Evolutionary conservation across 495 filamentous ascomycete species (phyloP).

Genomic region (Platismatia glauca): DNA sequence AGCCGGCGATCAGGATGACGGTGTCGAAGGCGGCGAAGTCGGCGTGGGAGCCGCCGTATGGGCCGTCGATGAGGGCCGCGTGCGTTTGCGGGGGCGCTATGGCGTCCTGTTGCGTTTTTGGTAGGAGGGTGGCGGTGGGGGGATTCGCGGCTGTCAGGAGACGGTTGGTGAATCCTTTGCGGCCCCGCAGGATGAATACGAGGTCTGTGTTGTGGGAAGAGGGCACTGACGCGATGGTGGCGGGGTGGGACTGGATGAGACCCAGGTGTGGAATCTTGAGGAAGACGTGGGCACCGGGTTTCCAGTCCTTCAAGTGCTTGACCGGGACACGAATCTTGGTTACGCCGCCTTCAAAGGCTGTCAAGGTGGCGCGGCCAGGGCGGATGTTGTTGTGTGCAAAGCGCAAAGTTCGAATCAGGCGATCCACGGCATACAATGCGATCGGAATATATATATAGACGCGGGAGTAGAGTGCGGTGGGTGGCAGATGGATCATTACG

Average conservation of each 20-base stretch:
- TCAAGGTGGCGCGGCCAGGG: conserved; percentile 38
- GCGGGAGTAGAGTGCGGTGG: conserved; percentile 24
- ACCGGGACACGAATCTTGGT: conserved; percentile 63
- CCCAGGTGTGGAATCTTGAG: conserved; percentile 60
- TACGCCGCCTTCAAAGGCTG: conserved; percentile 50
- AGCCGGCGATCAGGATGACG: conserved; percentile 53
- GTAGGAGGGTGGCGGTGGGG: conserved; percentile 1
- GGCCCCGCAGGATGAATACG: conserved; percentile 3
- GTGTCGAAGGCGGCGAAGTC: conserved; percentile 40
- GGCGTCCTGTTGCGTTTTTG: conserved; percentile 1
- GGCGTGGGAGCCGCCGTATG: conserved; percentile 43
- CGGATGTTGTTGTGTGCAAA: conserved; percentile 10
- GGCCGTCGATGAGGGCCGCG: conserved; percentile 39
- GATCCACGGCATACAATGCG: conserved; percentile 61
- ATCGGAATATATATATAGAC: conserved; percentile 59
- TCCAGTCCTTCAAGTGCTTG: conserved; percentile 57
- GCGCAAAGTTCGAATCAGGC: conserved; percentile 39
- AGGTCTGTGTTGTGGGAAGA: conserved; percentile 12
- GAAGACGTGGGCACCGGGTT: conserved; percentile 68
- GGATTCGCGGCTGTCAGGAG: background rate
- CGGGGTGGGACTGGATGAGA: conserved; percentile 66
- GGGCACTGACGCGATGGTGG: conserved; percentile 63
- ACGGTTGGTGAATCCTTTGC: conserved; percentile 14
- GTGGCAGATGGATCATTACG: conserved; percentile 54
- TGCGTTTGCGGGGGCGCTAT: conserved; percentile 23